Evolutionary conservation across 2,329 filamentous ascomycete genomes (phyloP).

Genomic region (Paradendryphiella salina): DNA sequence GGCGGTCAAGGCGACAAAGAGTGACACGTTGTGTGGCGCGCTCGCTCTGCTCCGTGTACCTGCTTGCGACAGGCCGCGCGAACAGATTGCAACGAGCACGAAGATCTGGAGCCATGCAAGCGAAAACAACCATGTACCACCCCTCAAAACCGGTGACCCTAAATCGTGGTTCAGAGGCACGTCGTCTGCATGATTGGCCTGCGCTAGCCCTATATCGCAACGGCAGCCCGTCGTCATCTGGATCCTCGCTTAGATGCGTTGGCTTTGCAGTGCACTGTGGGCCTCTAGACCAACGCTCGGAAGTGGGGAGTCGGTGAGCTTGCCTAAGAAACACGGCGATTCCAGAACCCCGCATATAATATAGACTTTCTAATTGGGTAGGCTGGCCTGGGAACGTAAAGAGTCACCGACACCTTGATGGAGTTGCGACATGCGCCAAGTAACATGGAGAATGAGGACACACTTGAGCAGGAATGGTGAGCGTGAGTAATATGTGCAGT

Average conservation of each 20-base stretch:
- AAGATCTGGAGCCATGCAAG: not conserved
- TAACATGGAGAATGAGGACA: slow-evolving; percentile 20
- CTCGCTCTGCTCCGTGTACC: not conserved
- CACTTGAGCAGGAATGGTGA: slow-evolving; percentile 12
- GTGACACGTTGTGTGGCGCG: not conserved
- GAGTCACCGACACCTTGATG: slow-evolving; percentile 34
- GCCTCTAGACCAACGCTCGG: slow-evolving; percentile 25
- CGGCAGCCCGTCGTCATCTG: slow-evolving; percentile 22
- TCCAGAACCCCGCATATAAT: slow-evolving; percentile 13
- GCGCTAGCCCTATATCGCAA: slow-evolving; percentile 27
- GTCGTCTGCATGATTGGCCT: slow-evolving; percentile 25
- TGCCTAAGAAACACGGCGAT: slow-evolving; percentile 18
- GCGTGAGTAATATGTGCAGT: slow-evolving; percentile 7
- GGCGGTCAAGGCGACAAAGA: not conserved
- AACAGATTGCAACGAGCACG: not conserved
- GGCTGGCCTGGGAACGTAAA: not conserved
- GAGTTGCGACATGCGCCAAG: slow-evolving; percentile 35
- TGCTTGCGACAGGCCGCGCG: not conserved
- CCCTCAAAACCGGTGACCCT: slow-evolving; percentile 23
- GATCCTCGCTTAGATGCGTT: slow-evolving; percentile 40
- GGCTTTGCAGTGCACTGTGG: slow-evolving; percentile 35
- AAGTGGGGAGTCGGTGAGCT: slow-evolving; percentile 40
- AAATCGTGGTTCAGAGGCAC: slow-evolving; percentile 30
- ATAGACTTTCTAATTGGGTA: slow-evolving; percentile 24
- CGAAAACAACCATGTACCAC: not conserved